A percentile compares a stretch with the other conserved stretches of the same genome.
These are phyloP conservation scores for Nyssa sinensis DNA, from an alignment of 148 eudicot species.

Conservation along the genomic window DNA sequence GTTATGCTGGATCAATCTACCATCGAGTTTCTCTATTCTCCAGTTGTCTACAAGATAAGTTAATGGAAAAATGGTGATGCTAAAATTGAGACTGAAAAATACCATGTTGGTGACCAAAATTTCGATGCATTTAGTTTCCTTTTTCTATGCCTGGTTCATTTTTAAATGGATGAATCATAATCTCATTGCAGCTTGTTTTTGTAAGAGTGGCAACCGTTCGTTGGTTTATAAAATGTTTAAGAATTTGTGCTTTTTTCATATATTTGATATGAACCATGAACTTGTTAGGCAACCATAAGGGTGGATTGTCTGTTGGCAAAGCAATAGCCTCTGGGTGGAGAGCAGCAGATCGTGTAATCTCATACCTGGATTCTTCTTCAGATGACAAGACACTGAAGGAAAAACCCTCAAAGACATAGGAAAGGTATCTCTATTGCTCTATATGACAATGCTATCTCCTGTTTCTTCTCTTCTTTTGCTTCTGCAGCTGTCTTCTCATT, in stretches of 20 bases:
- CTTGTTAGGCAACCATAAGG: constrained; percentile 80
- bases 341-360: constrained; percentile 80
- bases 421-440: constrained; percentile 3
- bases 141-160: too few species aligned
- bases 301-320: constrained; percentile 95
- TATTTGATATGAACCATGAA: neutral
- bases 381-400: constrained; percentile 23
- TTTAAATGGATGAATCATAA: too few species aligned
- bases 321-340: constrained; percentile 78
- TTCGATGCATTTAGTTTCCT: too few species aligned
- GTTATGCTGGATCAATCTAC: too few species aligned
- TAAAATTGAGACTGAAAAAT: too few species aligned
- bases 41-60: too few species aligned
- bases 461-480: neutral
- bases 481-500: too few species aligned
- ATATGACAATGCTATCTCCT: neutral
- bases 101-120: neutral
- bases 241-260: neutral
- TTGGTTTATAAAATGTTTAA: neutral
- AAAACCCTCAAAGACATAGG: constrained; percentile 7
- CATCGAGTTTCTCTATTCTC: too few species aligned
- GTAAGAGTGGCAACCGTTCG: neutral
- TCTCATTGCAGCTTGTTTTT: neutral
- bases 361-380: constrained; percentile 58
- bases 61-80: too few species aligned